Evolutionary conservation across 2,329 filamentous ascomycete species (phyloP), one percentile per base, ranked within the genome.

Genomic region (Aspergillus ibericus): DNA sequence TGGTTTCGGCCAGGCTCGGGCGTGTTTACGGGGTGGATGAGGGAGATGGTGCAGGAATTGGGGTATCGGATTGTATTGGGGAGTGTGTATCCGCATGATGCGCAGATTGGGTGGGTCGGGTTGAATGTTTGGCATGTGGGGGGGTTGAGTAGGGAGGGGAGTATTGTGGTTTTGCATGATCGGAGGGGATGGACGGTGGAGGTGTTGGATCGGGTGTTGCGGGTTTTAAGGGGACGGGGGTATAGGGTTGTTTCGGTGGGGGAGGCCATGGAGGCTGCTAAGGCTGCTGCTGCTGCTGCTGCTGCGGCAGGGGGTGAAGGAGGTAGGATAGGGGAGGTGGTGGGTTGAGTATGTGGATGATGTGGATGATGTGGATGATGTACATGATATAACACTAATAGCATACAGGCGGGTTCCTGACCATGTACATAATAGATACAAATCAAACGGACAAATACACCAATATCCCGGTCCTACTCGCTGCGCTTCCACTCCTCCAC

Each of bases 1-100:
- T 93, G 88, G 74, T 96, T 95, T 75, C 85, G 92, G 0, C 92
- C 92, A 0, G 92, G 92, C 0, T 92, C 88, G 0, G 92, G 92
- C 13, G 88, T 96, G 73, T 96, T 96, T 78, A 92, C 83, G 68
- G 78, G 80, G 42, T 74, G 83, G 16, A 93, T 96, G 86, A 81
- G 89, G 15, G 69, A 69, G 34, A 71, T 88, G 35, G 75, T 91
- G 7, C 76, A 77, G 34, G 79, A 76, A 53, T 71, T 92, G 60
- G 88, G 87, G 4, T 93, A 91, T 74, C 80, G 82, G 51, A 80
- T 95, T 53, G 88, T 92, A n/a, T 78, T 96, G 38, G 92, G 92
- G 2, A 88, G 87, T 73, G 87, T 96, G 40, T 96, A 96, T 75
- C 92, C 92, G 5, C 92, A 96, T 77, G 92, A 96, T 77, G 87